Conservation (phyloP, 1,139 yeast genomes). For the Lodderomyces theae region DNA sequence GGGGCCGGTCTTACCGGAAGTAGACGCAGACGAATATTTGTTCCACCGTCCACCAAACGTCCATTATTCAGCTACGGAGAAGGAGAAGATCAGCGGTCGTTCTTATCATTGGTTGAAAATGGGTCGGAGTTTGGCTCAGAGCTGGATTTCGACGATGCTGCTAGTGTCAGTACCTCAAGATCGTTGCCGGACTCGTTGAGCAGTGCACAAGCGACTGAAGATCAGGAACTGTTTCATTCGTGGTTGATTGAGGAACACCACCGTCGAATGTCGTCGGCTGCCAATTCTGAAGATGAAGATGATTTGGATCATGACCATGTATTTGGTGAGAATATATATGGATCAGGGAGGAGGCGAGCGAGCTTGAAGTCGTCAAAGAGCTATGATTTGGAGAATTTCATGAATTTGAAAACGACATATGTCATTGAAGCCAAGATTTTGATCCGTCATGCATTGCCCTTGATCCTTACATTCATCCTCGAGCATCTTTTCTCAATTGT, state of each 20-base stretch:
- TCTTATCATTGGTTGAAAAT: slow-evolving; percentile 43
- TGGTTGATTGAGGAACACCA: slow-evolving; percentile 73
- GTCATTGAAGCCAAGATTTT: slow-evolving; percentile 48
- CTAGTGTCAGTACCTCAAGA: slow-evolving; percentile 51
- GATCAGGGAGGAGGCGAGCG: slow-evolving; percentile 16
- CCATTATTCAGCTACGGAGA: slow-evolving; percentile 65
- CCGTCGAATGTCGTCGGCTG: slow-evolving; percentile 43
- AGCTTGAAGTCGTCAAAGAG: slow-evolving; percentile 7
- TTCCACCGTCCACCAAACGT: slow-evolving; percentile 70
- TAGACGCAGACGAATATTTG: slow-evolving; percentile 46
- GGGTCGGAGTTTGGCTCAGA: slow-evolving; percentile 44
- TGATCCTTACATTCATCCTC: slow-evolving; percentile 62
- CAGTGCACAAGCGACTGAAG: slow-evolving; percentile 48
- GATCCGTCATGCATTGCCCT: slow-evolving; percentile 57
- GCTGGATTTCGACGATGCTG: slow-evolving; percentile 46
- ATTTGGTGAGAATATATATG: slow-evolving; percentile 10
- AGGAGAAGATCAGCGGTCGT: slow-evolving; percentile 65
- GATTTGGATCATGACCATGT: slow-evolving; percentile 6
- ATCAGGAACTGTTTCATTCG: slow-evolving; percentile 49
- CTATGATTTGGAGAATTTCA: slow-evolving; percentile 18
- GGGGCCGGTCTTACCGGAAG: slow-evolving; percentile 35
- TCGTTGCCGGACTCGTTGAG: slow-evolving; percentile 66
- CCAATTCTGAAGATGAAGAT: slow-evolving; percentile 32
- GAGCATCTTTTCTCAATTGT: slow-evolving; percentile 74
- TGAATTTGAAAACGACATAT: slow-evolving; percentile 44